A percentile compares a stretch with the other conserved stretches of the same genome.
Conservation (phyloP, 2,329 filamentous ascomycete species). For the Aspergillus floridensis region DNA sequence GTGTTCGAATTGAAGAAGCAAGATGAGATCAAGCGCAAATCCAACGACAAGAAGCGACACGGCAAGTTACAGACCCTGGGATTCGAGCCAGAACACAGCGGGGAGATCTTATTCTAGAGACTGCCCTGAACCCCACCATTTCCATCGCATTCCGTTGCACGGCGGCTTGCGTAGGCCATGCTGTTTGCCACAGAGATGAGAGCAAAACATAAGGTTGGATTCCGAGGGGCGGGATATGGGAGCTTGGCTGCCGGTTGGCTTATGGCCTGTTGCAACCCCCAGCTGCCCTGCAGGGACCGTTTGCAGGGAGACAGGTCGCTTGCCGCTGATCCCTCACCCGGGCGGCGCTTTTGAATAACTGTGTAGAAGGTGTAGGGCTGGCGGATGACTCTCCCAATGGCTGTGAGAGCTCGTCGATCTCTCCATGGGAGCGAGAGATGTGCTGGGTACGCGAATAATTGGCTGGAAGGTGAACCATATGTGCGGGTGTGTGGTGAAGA, state of each 20-base stretch:
- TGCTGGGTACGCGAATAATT: background rate
- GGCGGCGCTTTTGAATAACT: background rate
- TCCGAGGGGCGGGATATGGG: background rate
- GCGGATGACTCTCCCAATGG: background rate
- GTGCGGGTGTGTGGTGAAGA: background rate
- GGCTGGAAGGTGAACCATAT: background rate
- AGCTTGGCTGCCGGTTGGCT: background rate
- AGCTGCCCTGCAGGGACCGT: background rate
- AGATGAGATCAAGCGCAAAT: constrained; percentile 66
- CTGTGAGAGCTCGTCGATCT: background rate
- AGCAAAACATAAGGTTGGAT: background rate
- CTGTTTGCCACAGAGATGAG: background rate
- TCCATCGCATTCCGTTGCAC: background rate
- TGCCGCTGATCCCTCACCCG: background rate
- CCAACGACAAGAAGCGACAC: constrained; percentile 67
- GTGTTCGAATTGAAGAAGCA: constrained; percentile 73
- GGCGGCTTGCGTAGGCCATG: background rate
- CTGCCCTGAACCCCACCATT: constrained; percentile 1
- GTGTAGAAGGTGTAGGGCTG: background rate
- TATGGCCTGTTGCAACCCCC: background rate
- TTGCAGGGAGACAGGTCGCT: background rate
- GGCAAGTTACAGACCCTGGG: constrained; percentile 73
- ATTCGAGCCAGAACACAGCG: constrained; percentile 82
- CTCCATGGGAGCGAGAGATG: background rate
- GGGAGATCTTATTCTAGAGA: constrained; percentile 68